Percentiles rank a stretch among this genome's conserved stretches.
These are phyloP conservation scores for Vitis hybrid DNA, from an alignment of 177 flowering plant genomes.

Conservation along the genomic window DNA sequence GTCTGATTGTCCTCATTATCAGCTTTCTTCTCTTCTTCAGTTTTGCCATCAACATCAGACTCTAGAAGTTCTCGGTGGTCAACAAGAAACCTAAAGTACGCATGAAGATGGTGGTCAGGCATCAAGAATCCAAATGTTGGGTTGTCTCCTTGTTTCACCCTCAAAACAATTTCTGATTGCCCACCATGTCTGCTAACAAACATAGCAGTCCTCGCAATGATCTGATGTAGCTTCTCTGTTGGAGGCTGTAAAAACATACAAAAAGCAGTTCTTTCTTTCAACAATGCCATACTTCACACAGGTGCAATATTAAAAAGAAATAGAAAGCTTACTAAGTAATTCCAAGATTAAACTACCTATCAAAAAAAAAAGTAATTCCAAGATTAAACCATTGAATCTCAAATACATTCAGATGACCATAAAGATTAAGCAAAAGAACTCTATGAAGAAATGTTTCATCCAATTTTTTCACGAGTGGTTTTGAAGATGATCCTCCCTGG, in stretches of 20 bases:
- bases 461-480: constrained; percentile 39
- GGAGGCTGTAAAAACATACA: constrained; percentile 74
- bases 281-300: background rate
- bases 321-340: constrained; percentile 13
- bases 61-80: constrained; percentile 67
- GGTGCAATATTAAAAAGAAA: background rate
- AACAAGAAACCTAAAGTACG: constrained; percentile 89
- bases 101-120: constrained; percentile 89
- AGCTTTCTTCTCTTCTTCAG: constrained; percentile 37
- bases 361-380: constrained; percentile 8
- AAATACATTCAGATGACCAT: constrained; percentile 32
- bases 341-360: constrained; percentile 11
- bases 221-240: constrained; percentile 91
- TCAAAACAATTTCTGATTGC: constrained; percentile 88
- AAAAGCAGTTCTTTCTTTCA: constrained; percentile 7
- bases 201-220: constrained; percentile 87
- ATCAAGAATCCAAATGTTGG: constrained; percentile 96
- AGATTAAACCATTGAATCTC: constrained; percentile 30
- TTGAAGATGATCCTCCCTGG: constrained; percentile 31
- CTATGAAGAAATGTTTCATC: constrained; percentile 39
- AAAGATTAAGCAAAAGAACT: constrained; percentile 46
- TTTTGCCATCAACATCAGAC: constrained; percentile 33
- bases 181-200: constrained; percentile 92
- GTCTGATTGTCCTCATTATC: constrained; percentile 24
- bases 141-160: constrained; percentile 96